These are phyloP conservation scores for Haplographium delicatum DNA, from an alignment of 495 filamentous ascomycete species.

Conservation along the genomic window DNA sequence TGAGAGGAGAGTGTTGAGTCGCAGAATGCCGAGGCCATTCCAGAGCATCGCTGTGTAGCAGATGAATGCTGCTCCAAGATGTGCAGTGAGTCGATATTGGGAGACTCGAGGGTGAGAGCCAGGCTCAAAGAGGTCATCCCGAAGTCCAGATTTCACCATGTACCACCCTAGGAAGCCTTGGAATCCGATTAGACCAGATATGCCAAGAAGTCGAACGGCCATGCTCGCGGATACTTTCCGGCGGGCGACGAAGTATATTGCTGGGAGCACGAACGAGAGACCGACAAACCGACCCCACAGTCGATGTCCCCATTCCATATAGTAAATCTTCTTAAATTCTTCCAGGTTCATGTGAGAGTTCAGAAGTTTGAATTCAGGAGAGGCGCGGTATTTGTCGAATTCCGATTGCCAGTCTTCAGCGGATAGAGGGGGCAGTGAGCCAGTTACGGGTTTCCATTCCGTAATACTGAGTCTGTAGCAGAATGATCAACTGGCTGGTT, in stretches of 20 bases:
- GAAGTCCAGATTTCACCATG: conserved; percentile 97
- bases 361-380: conserved; percentile 84
- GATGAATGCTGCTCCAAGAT: conserved; percentile 82
- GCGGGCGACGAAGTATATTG: conserved; percentile 79
- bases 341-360: conserved; percentile 86
- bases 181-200: conserved; percentile 84
- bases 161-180: conserved; percentile 97
- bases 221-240: conserved; percentile 74
- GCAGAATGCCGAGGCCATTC: conserved; percentile 80
- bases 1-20: conserved; percentile 61
- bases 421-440: conserved; percentile 79
- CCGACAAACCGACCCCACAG: conserved; percentile 94
- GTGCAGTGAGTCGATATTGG: conserved; percentile 88
- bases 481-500: neutral
- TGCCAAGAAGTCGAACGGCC: conserved; percentile 71
- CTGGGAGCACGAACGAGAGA: conserved; percentile 80
- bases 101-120: conserved; percentile 87
- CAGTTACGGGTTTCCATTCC: conserved; percentile 97
- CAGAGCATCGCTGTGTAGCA: conserved; percentile 93
- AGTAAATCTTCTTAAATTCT: conserved; percentile 98
- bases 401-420: conserved; percentile 78
- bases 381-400: conserved; percentile 84
- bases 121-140: conserved; percentile 88
- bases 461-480: conserved; percentile 93
- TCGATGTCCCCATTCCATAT: conserved; percentile 97